A percentile compares a stretch with the other conserved stretches of the same genome.
phyloP scores from a whole-genome alignment of 495 filamentous ascomycete species.

The Neurospora terricola region DNA sequence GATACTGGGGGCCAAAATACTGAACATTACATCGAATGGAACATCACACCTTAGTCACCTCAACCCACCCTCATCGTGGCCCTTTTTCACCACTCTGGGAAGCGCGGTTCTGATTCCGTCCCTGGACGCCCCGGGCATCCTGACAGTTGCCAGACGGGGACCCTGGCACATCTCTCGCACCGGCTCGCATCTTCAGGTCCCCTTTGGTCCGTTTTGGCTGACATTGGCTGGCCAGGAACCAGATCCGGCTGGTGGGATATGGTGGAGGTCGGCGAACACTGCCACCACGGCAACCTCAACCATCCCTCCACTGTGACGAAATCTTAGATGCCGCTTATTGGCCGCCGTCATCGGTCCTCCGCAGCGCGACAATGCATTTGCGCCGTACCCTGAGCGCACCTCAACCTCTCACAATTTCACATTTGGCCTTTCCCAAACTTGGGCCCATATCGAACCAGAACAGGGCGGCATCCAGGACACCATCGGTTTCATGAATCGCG shows the following conservation, averaged over 20 bases:
- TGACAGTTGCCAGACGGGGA: not conserved
- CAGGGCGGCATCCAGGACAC: not conserved
- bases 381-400: not conserved
- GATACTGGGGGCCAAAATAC: not conserved
- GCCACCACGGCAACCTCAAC: not conserved
- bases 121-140: not conserved
- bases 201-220: not conserved
- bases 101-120: slow-evolving; percentile 1
- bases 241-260: not conserved
- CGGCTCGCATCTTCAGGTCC: not conserved
- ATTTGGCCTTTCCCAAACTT: not conserved
- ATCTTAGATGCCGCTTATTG: not conserved
- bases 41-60: not conserved
- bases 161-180: not conserved
- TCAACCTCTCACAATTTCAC: not conserved
- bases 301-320: not conserved
- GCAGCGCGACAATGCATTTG: not conserved
- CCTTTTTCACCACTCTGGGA: not conserved
- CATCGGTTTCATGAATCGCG: not conserved
- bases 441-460: not conserved
- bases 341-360: not conserved
- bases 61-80: not conserved
- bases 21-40: not conserved
- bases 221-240: not conserved
- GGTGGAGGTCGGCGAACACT: slow-evolving; percentile 6